These are phyloP conservation scores for Schizophyllum amplum DNA, from an alignment of 1,284 basidiomycete species.

Conservation along the genomic window DNA sequence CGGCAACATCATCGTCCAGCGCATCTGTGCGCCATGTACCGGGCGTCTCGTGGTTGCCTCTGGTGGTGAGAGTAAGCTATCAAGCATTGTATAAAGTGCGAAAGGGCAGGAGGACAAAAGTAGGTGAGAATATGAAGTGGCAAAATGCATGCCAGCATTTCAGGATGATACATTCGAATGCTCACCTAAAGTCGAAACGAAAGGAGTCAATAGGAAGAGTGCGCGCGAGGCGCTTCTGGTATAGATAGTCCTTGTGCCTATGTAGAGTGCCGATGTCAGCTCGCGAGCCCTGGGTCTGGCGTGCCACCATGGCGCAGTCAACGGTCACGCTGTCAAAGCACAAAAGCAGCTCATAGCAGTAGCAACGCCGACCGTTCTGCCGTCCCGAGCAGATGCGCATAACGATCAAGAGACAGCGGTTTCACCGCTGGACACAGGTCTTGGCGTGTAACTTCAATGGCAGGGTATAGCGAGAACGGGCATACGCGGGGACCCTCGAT, in stretches of 20 bases:
- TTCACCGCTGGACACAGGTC: too few species aligned
- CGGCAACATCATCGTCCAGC: constrained; percentile 51
- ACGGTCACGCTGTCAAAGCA: background rate
- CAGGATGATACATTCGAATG: too few species aligned
- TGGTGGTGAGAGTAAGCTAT: too few species aligned
- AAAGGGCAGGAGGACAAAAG: background rate
- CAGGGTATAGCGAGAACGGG: background rate
- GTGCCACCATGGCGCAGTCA: background rate
- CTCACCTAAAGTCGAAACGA: constrained; percentile 78
- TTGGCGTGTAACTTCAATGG: background rate
- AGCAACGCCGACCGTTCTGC: too few species aligned
- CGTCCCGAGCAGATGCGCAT: too few species aligned
- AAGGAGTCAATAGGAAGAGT: constrained; percentile 72
- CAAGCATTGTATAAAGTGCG: background rate
- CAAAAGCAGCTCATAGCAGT: too few species aligned
- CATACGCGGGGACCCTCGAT: background rate
- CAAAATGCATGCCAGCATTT: too few species aligned
- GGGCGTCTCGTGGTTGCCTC: constrained; percentile 68
- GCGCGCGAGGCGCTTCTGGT: constrained; percentile 64
- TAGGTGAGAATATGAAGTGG: too few species aligned
- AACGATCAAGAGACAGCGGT: too few species aligned
- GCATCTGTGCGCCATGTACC: constrained; percentile 55
- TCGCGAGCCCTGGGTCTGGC: background rate
- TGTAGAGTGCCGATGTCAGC: constrained; percentile 1
- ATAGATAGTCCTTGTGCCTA: constrained; percentile 80